phyloP scores from a whole-genome alignment of 2,329 filamentous ascomycete genomes.

The Phialophora tarda region DNA sequence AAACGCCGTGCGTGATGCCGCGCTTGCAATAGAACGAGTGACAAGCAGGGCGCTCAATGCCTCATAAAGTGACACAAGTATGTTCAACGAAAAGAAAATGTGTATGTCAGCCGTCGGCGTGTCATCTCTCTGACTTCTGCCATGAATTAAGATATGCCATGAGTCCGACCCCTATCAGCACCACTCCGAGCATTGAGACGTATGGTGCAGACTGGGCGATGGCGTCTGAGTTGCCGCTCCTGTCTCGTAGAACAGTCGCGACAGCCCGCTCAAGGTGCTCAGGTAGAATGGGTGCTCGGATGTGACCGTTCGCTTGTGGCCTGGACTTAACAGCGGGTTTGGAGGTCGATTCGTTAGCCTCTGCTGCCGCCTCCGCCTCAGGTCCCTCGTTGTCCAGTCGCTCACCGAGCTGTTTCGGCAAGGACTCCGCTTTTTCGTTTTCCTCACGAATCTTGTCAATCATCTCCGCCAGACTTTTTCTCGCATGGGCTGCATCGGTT shows the following conservation, averaged over 20 bases:
- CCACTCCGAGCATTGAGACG: conserved; percentile 80
- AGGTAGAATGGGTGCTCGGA: conserved; percentile 56
- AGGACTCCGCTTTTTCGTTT: conserved; percentile 38
- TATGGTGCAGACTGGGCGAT: conserved; percentile 70
- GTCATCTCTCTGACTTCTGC: conserved; percentile 64
- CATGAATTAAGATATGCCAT: conserved; percentile 89
- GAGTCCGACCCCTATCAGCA: conserved; percentile 77
- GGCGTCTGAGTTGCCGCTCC: conserved; percentile 45
- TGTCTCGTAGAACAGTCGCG: conserved; percentile 53
- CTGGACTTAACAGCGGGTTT: conserved; percentile 29
- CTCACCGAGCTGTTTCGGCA: conserved; percentile 3
- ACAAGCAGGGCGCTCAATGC: conserved; percentile 17
- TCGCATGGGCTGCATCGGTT: conserved; percentile 71
- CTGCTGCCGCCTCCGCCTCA: background rate
- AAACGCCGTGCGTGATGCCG: conserved; percentile 28
- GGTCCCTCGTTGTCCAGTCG: background rate
- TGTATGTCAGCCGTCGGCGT: background rate
- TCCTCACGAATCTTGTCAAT: conserved; percentile 78
- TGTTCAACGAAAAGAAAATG: conserved; percentile 32
- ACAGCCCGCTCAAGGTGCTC: conserved; percentile 44
- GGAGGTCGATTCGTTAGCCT: conserved; percentile 7
- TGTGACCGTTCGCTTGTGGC: conserved; percentile 48
- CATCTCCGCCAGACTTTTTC: conserved; percentile 84
- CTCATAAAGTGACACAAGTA: conserved; percentile 17
- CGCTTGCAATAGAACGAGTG: conserved; percentile 32